phyloP scores from a whole-genome alignment of 768 basidiomycete species.

The Dictyophora rubrovolvata region DNA sequence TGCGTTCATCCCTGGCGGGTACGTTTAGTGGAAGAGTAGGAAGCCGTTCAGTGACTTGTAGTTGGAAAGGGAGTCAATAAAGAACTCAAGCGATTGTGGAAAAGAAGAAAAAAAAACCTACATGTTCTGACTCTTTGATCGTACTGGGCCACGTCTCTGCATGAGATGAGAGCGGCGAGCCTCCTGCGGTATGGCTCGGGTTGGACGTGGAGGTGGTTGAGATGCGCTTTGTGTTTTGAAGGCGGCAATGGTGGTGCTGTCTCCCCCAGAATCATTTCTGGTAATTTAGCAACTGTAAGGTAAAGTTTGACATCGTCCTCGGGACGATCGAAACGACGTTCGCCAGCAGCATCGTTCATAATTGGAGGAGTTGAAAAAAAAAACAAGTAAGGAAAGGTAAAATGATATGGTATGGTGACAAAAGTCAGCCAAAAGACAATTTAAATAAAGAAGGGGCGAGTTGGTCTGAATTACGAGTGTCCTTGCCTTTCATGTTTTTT shows the following conservation, averaged over 20 bases:
- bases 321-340: background rate
- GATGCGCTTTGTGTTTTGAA: constrained; percentile 1
- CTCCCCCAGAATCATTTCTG: background rate
- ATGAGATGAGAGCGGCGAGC: constrained; percentile 39
- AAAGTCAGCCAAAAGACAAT: too few relatives aligned
- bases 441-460: too few relatives aligned
- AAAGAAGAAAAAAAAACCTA: constrained; percentile 23
- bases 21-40: constrained; percentile 26
- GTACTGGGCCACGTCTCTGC: constrained; percentile 18
- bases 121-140: constrained; percentile 27
- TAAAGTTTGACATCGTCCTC: background rate
- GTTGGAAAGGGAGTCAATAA: too few relatives aligned
- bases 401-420: too few relatives aligned
- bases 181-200: constrained; percentile 37
- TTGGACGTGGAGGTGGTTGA: constrained; percentile 24
- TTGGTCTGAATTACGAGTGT: too few relatives aligned
- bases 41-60: constrained; percentile 22
- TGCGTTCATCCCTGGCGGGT: constrained; percentile 28
- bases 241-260: constrained; percentile 2
- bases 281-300: background rate
- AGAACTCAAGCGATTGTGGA: too few relatives aligned
- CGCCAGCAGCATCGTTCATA: too few relatives aligned
- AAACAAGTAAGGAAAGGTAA: too few relatives aligned
- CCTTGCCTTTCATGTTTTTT: too few relatives aligned
- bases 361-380: too few relatives aligned